Percentiles rank a stretch among this genome's conserved stretches.
phyloP scores from a whole-genome alignment of 768 basidiomycete species.

The Daedaleopsis nitida region DNA sequence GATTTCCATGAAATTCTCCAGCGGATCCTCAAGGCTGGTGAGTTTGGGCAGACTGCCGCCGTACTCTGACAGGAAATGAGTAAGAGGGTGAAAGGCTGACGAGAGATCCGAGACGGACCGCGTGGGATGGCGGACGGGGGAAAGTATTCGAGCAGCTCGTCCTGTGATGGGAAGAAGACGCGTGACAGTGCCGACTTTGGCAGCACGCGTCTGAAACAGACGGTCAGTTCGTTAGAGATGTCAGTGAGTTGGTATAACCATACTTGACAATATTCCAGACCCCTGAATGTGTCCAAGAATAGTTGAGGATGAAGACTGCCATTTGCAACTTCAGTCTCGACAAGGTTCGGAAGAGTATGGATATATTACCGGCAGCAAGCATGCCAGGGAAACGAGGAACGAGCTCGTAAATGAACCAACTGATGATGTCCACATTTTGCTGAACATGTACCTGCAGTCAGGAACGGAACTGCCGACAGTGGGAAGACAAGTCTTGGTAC shows the following conservation, averaged over 20 bases:
- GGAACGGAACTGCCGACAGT: constrained; percentile 8
- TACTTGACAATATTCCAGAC: constrained; percentile 70
- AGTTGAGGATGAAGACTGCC: constrained; percentile 71
- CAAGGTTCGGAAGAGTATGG: not conserved
- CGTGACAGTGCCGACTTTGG: constrained; percentile 60
- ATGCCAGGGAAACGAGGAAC: constrained; percentile 75
- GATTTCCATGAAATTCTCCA: constrained; percentile 27
- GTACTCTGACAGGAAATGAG: constrained; percentile 53
- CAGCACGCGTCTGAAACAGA: constrained; percentile 53
- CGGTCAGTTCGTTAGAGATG: constrained; percentile 10
- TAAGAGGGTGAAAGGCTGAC: constrained; percentile 11
- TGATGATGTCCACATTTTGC: constrained; percentile 62
- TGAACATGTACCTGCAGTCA: constrained; percentile 14
- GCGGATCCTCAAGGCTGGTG: constrained; percentile 51
- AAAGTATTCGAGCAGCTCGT: constrained; percentile 59
- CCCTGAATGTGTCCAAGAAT: constrained; percentile 72
- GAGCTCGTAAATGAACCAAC: constrained; percentile 66
- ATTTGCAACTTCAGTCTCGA: constrained; percentile 2
- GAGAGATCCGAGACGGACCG: constrained; percentile 42
- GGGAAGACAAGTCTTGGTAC: constrained; percentile 21
- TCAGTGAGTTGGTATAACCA: constrained; percentile 23
- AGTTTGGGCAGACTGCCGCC: constrained; percentile 62
- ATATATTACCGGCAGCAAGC: constrained; percentile 63
- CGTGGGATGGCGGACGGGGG: constrained; percentile 53
- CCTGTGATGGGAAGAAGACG: constrained; percentile 63